These are phyloP conservation scores for Ambrosia hybrid DNA, from an alignment of 140 eudicot species.

Conservation along the genomic window DNA sequence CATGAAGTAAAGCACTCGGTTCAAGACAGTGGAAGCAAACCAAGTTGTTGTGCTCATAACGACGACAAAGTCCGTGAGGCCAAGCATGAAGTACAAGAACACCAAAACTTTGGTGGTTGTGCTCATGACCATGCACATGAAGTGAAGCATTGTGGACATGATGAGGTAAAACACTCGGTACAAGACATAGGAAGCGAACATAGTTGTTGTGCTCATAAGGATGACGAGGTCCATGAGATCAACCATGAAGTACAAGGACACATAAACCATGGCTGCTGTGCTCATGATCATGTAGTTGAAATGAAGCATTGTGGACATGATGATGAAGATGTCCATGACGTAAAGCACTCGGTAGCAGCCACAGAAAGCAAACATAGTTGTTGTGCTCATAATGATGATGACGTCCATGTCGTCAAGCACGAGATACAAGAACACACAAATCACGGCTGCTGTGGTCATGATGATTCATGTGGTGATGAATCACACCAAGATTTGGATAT, in stretches of 20 bases:
- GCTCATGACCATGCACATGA: slow-evolving; percentile 11
- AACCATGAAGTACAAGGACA: not conserved
- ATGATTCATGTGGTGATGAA: slow-evolving; percentile 3
- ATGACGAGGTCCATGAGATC: not conserved
- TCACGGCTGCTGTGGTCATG: slow-evolving; percentile 17
- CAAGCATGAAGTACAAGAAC: no score
- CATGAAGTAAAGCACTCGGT: not conserved
- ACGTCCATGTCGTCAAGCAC: not conserved
- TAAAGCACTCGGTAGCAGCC: not conserved
- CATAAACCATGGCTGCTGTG: not conserved
- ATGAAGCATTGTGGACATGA: slow-evolving; percentile 10
- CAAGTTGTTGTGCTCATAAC: no score
- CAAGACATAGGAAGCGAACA: slow-evolving; percentile 8
- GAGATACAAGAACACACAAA: no score
- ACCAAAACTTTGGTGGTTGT: no score
- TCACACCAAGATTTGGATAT: slow-evolving; percentile 3
- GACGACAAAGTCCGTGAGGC: no score
- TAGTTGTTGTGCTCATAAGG: slow-evolving; percentile 15
- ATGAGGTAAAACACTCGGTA: not conserved
- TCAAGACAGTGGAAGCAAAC: not conserved
- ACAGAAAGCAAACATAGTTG: slow-evolving; percentile 1
- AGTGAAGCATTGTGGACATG: slow-evolving; percentile 10
- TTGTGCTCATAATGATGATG: slow-evolving; percentile 14
- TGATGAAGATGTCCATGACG: not conserved
- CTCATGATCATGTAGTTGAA: not conserved